Conservation (phyloP, 768 basidiomycete species). For the Neoboletus magnificus region DNA sequence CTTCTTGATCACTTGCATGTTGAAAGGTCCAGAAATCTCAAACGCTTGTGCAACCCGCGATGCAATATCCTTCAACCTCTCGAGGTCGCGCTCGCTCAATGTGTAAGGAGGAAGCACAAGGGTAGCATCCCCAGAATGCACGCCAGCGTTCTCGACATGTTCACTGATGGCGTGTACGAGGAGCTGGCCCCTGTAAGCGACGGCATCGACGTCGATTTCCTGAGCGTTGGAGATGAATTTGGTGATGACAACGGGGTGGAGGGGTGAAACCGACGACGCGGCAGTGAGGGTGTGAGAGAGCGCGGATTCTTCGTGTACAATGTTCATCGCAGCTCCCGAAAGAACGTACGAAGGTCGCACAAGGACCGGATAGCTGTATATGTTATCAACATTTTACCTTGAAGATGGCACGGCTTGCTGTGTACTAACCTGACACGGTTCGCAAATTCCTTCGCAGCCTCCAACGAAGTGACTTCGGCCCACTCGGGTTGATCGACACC, state of each 20-base stretch:
- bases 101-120: slow-evolving; percentile 95
- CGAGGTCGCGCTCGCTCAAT: slow-evolving; percentile 69
- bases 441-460: slow-evolving; percentile 91
- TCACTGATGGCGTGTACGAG: slow-evolving; percentile 96
- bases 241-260: slow-evolving; percentile 97
- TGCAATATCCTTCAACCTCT: slow-evolving; percentile 87
- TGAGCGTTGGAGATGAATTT: slow-evolving; percentile 98
- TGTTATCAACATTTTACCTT: background rate
- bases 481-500: slow-evolving; percentile 97
- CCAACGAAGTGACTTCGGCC: slow-evolving; percentile 85
- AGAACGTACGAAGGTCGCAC: slow-evolving; percentile 98
- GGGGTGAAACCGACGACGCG: slow-evolving; percentile 91
- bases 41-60: slow-evolving; percentile 94
- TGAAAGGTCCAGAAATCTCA: slow-evolving; percentile 96
- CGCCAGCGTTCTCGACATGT: slow-evolving; percentile 97
- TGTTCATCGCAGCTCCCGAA: slow-evolving; percentile 99
- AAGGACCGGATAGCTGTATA: slow-evolving; percentile 86
- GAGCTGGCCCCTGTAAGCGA: slow-evolving; percentile 88
- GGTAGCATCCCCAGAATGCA: slow-evolving; percentile 98
- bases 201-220: slow-evolving; percentile 97
- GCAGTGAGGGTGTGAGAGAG: slow-evolving; percentile 95
- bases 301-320: slow-evolving; percentile 86
- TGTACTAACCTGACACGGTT: slow-evolving; percentile 61
- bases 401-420: background rate
- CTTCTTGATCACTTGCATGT: slow-evolving; percentile 98